Percentiles rank a stretch among this genome's conserved stretches.
Conservation (phyloP, 257 asterid genomes). For the Eucommia ulmoides region DNA sequence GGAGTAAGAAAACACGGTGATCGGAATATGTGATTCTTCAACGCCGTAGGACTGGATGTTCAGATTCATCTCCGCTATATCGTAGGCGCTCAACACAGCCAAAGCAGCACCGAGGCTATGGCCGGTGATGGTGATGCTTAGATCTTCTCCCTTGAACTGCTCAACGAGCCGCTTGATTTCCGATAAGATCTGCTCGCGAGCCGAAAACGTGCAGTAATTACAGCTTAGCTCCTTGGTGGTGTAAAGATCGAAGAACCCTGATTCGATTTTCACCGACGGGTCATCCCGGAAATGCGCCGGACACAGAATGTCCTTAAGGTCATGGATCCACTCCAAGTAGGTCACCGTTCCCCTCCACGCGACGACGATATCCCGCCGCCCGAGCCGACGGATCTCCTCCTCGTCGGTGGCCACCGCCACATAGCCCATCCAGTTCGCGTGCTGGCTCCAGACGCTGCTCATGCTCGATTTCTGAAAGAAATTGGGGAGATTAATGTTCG, state of each 20-base stretch:
- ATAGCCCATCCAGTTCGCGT: constrained; percentile 82
- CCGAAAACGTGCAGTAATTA: constrained; percentile 44
- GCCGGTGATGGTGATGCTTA: constrained; percentile 67
- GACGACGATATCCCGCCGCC: constrained; percentile 57
- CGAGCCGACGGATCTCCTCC: constrained; percentile 40
- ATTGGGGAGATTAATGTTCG: constrained; percentile 62
- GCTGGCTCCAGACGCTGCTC: constrained; percentile 59
- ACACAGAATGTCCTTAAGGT: constrained; percentile 52
- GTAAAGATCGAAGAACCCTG: constrained; percentile 68
- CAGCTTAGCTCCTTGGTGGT: constrained; percentile 42
- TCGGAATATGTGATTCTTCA: constrained; percentile 23
- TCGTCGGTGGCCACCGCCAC: constrained; percentile 56
- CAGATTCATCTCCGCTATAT: constrained; percentile 43
- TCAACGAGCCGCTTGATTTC: constrained; percentile 50
- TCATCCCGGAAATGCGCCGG: constrained; percentile 69
- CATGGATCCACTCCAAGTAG: constrained; percentile 77
- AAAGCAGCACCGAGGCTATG: constrained; percentile 81
- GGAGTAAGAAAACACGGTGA: constrained; percentile 41
- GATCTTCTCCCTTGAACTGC: constrained; percentile 40
- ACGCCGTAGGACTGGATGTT: constrained; percentile 27
- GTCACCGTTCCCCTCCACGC: constrained; percentile 89
- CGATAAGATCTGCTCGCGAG: constrained; percentile 61
- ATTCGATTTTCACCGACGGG: constrained; percentile 52
- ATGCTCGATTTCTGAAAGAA: constrained; percentile 45
- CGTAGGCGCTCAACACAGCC: constrained; percentile 60